Evolutionary conservation across 768 basidiomycete species (phyloP), one percentile per base, ranked within the genome.

Genomic region (Fomitopsis pulvina): DNA sequence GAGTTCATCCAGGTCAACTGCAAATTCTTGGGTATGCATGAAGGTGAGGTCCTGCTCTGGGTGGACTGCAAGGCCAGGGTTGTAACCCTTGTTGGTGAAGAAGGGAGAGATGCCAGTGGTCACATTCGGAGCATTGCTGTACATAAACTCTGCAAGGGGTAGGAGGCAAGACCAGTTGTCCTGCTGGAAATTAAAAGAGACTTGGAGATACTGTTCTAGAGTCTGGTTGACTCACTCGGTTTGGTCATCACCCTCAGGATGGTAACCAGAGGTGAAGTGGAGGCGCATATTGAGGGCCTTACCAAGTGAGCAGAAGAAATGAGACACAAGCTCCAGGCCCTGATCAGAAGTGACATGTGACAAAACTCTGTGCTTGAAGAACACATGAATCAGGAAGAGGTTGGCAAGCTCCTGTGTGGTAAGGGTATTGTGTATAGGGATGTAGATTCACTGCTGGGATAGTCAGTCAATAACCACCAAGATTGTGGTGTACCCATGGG

Each of bases 91-190:
- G 47, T 51, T 51, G 18, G 53, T 45, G 16, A 55, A 51, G 50
- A 51, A 51, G 22, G 32, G 50, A 14, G 41, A 32, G 10, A 37
- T 18, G 10, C 41, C 25, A 29, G 69, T 72, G 1, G 70, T 65
- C 1, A 61, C 27, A 45, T 68, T 68, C 2, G 52, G 49, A 25
- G 54, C 30, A 41, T 72, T 71, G 53, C 76, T 76, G 59, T 65
- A 70, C 0, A 62, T 53, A 52, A 76, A 75, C 54, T 75, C 68
- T 6, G 69, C 68, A 14, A 74, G 55, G 0, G 70, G 63, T 0
- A 76, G 60, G 30, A 63, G 66, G 18, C 70, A 65, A 3, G 64
- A 64, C 72, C 72, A 75, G 49, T 75, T 59, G 46, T 74, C 68
- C 49, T 75, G 75, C 22, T 71, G 65, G 34, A 69, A 70, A 0